Evolutionary conservation across 2,329 filamentous ascomycete species (phyloP), one percentile per base, ranked within the genome.

Genomic region (Claviceps fusiformis): DNA sequence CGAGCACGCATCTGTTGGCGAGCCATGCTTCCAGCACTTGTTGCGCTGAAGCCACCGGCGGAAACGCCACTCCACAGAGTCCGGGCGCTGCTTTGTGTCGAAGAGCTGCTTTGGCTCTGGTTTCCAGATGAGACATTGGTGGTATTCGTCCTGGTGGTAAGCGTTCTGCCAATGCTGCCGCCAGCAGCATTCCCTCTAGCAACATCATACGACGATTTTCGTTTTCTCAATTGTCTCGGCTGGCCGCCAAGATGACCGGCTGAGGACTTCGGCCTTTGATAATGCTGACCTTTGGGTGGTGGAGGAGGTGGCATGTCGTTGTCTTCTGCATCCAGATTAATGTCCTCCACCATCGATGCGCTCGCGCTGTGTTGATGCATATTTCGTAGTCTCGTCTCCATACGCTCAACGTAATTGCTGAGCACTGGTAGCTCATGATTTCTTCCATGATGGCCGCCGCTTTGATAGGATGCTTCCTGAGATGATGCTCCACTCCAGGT

Each of bases 41-140:
- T 97, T 52, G 90, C 88, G 68, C 92, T 97, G 70, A 96, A 89
- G 13, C 81, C 92, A 52, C 91, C 85, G 0, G 93, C 93, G 54
- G 93, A 97, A 53, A 82, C 79, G 3, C 92, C 93, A 67, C 92
- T 97, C 92, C 96, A 96, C 47, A 98, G 70, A 63, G 89, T 97
- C 62, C 86, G 82, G 62, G 85, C 83, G 17, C 89, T 96, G 66
- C 82, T 83, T 61, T 87, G 82, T 1, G 87, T 91, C 59, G 85
- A 88, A 45, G 78, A 81, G 59, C 87, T 91, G 60, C 81, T 87
- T 48, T 80, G 81, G 60, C 85, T 91, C 60, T 85, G 82, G 52
- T 83, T 81, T 13, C 82, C 83, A 45, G 80, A 83, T 1, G 89
- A 93, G 5, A 86, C 86, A 61, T 82, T 89, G 2, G 91, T 95